A percentile compares a stretch with the other conserved stretches of the same genome.
phyloP scores from a whole-genome alignment of 148 eudicot species.

The Gaultheria prostrata region DNA sequence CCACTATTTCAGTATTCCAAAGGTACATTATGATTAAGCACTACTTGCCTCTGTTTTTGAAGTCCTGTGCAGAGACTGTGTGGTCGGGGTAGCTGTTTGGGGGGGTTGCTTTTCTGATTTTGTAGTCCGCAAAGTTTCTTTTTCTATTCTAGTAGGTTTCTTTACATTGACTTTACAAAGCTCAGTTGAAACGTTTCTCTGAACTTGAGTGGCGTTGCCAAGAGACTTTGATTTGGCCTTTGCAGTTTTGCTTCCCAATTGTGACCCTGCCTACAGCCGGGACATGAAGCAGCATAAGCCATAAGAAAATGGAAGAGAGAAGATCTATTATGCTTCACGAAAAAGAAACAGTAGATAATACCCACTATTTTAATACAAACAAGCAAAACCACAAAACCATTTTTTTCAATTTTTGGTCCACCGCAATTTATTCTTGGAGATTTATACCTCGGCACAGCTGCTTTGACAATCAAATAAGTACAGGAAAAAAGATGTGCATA shows the following conservation, averaged over 20 bases:
- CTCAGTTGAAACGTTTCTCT: constrained; percentile 20
- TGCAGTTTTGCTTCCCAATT: constrained; percentile 26
- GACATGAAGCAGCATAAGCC: constrained; percentile 20
- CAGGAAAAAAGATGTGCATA: background rate
- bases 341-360: background rate
- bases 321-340: background rate
- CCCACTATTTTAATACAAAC: background rate
- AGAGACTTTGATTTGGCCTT: constrained; percentile 30
- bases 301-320: background rate
- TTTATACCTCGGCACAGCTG: background rate
- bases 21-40: background rate
- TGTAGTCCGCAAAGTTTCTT: constrained; percentile 16
- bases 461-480: background rate
- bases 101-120: constrained; percentile 32
- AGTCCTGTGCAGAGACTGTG: constrained; percentile 20
- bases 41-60: constrained; percentile 37
- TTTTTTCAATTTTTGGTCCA: background rate
- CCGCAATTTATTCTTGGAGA: background rate
- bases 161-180: constrained; percentile 28
- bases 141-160: constrained; percentile 28
- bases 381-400: background rate
- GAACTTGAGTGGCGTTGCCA: constrained; percentile 17
- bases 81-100: constrained; percentile 14
- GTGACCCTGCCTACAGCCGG: constrained; percentile 26
- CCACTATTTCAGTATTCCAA: background rate